Base-by-base conservation (phyloP, 768 basidiomycete species). In the Cyclocybe aegerita region DNA sequence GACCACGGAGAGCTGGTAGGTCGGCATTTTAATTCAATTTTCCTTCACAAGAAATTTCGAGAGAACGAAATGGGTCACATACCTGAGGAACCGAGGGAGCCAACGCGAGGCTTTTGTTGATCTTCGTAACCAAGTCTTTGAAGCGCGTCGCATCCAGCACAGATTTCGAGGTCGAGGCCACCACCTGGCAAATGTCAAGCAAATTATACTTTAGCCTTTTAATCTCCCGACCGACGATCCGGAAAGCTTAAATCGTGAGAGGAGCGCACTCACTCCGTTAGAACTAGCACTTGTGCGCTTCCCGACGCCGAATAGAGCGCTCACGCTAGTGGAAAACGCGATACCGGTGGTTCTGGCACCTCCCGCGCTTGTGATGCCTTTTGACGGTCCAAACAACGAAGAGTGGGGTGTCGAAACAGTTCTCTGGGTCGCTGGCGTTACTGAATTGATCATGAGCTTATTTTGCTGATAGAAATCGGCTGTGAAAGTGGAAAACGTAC, bases 21-120 rank as follows among this genome's bases (percentile, higher is more conserved):
- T 32, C 36, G 31, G 35, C 17, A 23, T 23, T 23, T 3, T 2
- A 23, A 23, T 23, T 23, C 5, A 23, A 5, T 23, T 23, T 23
- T 23, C 23, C 35, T 34, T 34, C 34, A 42, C 42, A 17, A 14
- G 38, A 57, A 7, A 42, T 16, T 14, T 10, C 11, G 39, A 16
- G 30, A 40, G 16, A 43, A 44, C 17, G 39, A 40, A 46, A 31
- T 9, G 39, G 7, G 16, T 33, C 35, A 37, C 61, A 39, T 58
- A 79, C 77, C 61, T 72, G 69, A 12, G 81, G 76, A 33, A 76
- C 62, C 4, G 75, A 65, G 7, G 88, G 86, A 10, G 77, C 76
- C 57, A 89, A 75, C 4, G 80, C 74, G 17, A 92, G 70, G 14
- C 79, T 77, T 46, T 78, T 76, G 60, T 90, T 86, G 45, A 92